phyloP scores from a whole-genome alignment of 257 asterid genomes.

The Nicotiana tabacum region DNA sequence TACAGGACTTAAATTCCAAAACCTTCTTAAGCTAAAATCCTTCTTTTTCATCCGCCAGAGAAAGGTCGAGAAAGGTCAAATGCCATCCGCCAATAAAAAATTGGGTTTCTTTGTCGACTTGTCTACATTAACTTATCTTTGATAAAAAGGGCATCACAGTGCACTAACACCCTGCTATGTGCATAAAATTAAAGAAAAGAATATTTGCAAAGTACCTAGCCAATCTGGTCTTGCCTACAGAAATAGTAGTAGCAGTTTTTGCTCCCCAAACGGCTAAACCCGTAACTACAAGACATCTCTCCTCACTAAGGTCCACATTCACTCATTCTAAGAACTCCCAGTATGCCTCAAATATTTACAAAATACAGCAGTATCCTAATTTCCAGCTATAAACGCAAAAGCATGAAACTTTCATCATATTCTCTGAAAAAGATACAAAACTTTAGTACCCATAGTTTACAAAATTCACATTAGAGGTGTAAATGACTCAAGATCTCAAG shows the following conservation, averaged over 20 bases:
- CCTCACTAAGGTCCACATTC: neutral
- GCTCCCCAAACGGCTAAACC: neutral
- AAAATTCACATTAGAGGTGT: neutral
- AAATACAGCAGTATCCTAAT: neutral
- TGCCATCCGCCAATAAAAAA: neutral
- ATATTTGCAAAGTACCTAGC: neutral
- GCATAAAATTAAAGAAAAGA: neutral
- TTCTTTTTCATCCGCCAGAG: neutral
- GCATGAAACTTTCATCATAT: neutral
- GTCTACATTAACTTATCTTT: neutral
- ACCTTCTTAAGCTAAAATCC: neutral
- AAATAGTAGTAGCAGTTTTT: neutral
- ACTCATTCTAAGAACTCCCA: neutral
- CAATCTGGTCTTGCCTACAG: neutral
- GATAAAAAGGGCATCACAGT: neutral
- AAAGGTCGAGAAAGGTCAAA: neutral
- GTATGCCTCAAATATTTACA: neutral
- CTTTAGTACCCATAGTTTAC: neutral
- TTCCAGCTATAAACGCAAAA: neutral
- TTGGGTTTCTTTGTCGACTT: neutral
- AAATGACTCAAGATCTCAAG: neutral
- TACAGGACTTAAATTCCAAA: neutral
- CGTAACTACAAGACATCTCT: neutral
- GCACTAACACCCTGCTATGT: too few species aligned
- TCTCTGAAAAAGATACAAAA: neutral